These are phyloP conservation scores for Candida wancherniae DNA, from an alignment of 805 yeast species.

Conservation along the genomic window DNA sequence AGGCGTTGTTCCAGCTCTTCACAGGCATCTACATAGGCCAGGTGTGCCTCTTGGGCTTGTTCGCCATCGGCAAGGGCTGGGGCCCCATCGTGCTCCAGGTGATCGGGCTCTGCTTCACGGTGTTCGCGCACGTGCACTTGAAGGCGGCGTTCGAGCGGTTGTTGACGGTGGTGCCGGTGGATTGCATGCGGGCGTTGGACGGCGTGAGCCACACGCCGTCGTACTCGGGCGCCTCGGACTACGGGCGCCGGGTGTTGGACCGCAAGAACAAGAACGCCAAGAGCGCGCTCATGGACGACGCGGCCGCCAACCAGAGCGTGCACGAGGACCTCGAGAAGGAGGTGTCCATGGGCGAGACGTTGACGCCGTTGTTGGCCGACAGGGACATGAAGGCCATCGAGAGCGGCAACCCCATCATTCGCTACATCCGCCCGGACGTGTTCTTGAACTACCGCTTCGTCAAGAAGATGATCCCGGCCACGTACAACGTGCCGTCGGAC, in stretches of 20 bases:
- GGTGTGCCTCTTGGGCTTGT: slow-evolving; percentile 78
- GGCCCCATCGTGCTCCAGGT: slow-evolving; percentile 82
- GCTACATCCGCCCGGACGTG: slow-evolving; percentile 55
- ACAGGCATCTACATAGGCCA: slow-evolving; percentile 87
- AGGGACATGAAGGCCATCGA: slow-evolving; percentile 43
- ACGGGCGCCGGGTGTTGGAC: slow-evolving; percentile 28
- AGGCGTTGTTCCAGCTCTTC: slow-evolving; percentile 83
- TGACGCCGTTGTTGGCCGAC: slow-evolving; percentile 67
- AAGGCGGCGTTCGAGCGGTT: slow-evolving; percentile 59
- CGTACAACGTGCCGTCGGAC: slow-evolving; percentile 34
- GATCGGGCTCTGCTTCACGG: slow-evolving; percentile 59
- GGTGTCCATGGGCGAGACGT: slow-evolving; percentile 11
- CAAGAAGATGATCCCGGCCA: slow-evolving; percentile 31
- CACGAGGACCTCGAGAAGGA: slow-evolving; percentile 18
- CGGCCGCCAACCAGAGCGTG: slow-evolving; percentile 17
- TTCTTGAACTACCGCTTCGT: slow-evolving; percentile 43
- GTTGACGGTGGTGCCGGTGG: slow-evolving; percentile 56
- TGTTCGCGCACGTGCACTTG: slow-evolving; percentile 62
- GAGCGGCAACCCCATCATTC: slow-evolving; percentile 41
- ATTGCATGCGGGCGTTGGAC: slow-evolving; percentile 72
- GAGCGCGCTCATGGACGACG: slow-evolving; percentile 16
- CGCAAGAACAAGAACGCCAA: slow-evolving; percentile 10
- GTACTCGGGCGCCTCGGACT: slow-evolving; percentile 33
- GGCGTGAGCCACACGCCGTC: slow-evolving; percentile 65
- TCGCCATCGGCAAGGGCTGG: slow-evolving; percentile 90